Evolutionary conservation across 2,329 filamentous ascomycete species (phyloP).

Genomic region (Colletotrichum karsti): DNA sequence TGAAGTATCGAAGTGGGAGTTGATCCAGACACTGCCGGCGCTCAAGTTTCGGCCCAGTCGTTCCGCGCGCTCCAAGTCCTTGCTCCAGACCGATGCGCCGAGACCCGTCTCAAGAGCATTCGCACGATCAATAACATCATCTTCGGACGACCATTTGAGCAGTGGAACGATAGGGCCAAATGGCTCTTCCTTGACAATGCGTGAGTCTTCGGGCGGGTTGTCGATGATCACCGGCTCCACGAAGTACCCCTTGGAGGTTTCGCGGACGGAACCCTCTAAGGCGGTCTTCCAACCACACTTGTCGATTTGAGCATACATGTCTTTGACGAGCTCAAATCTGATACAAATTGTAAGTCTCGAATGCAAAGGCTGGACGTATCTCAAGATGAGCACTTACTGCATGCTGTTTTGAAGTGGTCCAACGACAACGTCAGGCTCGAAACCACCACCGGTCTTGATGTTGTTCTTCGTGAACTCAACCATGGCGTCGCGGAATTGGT

Average conservation of each 20-base stretch:
- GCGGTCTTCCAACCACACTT: conserved; percentile 33
- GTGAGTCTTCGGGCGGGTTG: conserved; percentile 64
- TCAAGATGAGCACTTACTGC: conserved; percentile 51
- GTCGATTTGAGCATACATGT: conserved; percentile 58
- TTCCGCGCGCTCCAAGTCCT: conserved; percentile 58
- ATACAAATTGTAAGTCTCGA: background rate
- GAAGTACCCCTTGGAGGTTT: conserved; percentile 56
- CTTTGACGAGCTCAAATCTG: conserved; percentile 54
- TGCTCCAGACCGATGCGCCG: conserved; percentile 65
- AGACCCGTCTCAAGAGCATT: conserved; percentile 62
- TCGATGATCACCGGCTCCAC: conserved; percentile 66
- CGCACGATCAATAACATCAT: conserved; percentile 64
- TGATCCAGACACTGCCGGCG: conserved; percentile 69
- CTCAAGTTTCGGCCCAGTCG: conserved; percentile 63
- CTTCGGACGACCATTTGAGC: conserved; percentile 67
- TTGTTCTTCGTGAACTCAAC: conserved; percentile 52
- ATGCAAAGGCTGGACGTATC: background rate
- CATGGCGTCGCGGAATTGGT: conserved; percentile 57
- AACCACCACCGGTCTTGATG: conserved; percentile 54
- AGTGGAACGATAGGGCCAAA: conserved; percentile 68
- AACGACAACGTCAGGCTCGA: conserved; percentile 50
- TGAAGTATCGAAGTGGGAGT: conserved; percentile 51
- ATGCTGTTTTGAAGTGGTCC: conserved; percentile 68
- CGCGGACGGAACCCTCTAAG: conserved; percentile 1
- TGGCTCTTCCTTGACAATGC: conserved; percentile 63